Percentiles rank a stretch among this genome's conserved stretches.
phyloP scores from a whole-genome alignment of 2,329 filamentous ascomycete species.

The Emergomyces orientalis region DNA sequence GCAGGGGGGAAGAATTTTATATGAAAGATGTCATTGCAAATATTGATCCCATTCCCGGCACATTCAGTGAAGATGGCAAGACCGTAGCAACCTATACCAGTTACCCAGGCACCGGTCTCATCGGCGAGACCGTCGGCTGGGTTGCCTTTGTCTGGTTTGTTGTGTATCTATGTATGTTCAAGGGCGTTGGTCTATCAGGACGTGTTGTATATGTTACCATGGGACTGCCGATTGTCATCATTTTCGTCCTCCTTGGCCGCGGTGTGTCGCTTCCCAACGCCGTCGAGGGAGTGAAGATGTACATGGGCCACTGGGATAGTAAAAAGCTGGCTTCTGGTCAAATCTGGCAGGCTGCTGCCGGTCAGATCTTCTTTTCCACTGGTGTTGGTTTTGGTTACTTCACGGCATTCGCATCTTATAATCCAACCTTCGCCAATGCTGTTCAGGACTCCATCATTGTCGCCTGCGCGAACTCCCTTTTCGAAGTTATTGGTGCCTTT shows the following conservation, averaged over 20 bases:
- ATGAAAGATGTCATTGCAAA: constrained; percentile 36
- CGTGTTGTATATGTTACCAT: constrained; percentile 54
- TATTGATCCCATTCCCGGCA: not conserved
- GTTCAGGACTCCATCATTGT: constrained; percentile 48
- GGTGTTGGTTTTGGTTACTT: constrained; percentile 49
- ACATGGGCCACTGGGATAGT: constrained; percentile 37
- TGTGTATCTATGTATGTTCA: constrained; percentile 52
- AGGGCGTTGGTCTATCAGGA: constrained; percentile 49
- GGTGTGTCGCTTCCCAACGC: constrained; percentile 45
- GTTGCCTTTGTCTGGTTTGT: constrained; percentile 51
- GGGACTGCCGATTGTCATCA: constrained; percentile 46
- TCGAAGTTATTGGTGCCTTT: constrained; percentile 42
- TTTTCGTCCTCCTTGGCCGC: constrained; percentile 45
- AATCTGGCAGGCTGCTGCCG: constrained; percentile 48
- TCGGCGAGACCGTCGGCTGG: constrained; percentile 52
- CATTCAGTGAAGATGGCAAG: not conserved
- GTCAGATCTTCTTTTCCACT: constrained; percentile 49
- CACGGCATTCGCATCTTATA: constrained; percentile 47
- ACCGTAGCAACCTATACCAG: constrained; percentile 38
- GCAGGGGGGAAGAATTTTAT: constrained; percentile 43
- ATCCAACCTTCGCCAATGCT: constrained; percentile 44
- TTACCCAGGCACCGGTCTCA: constrained; percentile 35
- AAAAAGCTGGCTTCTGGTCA: constrained; percentile 39
- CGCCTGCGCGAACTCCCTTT: constrained; percentile 43
- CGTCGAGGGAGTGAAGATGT: constrained; percentile 39